These are phyloP conservation scores for Eleusine coracana DNA, from an alignment of 176 grass and related monocot species.

Conservation along the genomic window DNA sequence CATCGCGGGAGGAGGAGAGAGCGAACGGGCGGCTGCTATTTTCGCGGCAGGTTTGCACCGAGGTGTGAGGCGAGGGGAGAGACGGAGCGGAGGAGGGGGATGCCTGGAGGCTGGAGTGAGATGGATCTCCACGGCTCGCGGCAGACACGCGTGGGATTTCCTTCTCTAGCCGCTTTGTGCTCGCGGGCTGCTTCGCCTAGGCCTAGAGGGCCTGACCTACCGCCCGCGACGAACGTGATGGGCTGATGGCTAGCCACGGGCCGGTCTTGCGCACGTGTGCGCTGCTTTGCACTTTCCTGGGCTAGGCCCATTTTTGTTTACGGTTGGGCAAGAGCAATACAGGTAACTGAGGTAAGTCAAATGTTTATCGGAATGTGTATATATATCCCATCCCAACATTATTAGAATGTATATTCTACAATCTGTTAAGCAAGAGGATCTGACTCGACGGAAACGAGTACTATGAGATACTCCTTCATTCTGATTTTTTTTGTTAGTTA, in stretches of 20 bases:
- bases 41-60: constrained; percentile 56
- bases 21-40: constrained; percentile 54
- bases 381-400: no score
- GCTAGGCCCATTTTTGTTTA: background rate
- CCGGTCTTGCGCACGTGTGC: background rate
- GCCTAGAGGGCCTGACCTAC: background rate
- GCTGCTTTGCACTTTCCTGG: background rate
- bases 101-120: constrained; percentile 26
- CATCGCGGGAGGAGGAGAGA: constrained; percentile 47
- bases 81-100: constrained; percentile 9
- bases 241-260: background rate
- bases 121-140: constrained; percentile 69
- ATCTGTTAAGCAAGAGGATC: no score
- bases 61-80: constrained; percentile 16
- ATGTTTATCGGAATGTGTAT: no score
- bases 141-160: constrained; percentile 24
- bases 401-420: no score
- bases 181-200: constrained; percentile 1
- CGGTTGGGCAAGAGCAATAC: no score
- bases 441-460: no score
- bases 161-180: constrained; percentile 12
- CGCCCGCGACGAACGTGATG: background rate
- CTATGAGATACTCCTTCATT: no score
- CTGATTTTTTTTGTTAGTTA: no score
- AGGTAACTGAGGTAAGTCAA: no score